Evolutionary conservation across 2,329 filamentous ascomycete species (phyloP).

Genomic region (Emericellopsis cladophorae): DNA sequence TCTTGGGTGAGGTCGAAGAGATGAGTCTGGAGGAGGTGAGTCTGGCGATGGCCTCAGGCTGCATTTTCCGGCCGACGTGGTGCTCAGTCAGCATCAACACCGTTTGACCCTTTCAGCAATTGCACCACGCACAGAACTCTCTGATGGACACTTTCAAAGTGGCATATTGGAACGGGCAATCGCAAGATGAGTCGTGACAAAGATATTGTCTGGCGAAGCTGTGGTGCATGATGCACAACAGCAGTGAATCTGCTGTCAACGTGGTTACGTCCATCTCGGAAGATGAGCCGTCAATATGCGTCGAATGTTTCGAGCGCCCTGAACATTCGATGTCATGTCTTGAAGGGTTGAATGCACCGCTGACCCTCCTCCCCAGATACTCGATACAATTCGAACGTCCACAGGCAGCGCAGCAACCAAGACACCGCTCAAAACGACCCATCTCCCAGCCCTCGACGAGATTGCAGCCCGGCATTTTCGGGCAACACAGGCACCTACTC

Average conservation of each 20-base stretch:
- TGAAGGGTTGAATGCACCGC: too few relatives aligned
- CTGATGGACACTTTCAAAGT: too few relatives aligned
- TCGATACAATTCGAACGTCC: constrained; percentile 5
- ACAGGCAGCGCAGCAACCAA: constrained; percentile 3
- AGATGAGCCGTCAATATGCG: too few relatives aligned
- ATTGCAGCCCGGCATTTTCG: constrained; percentile 33
- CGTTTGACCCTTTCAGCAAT: background rate
- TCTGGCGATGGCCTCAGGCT: constrained; percentile 7
- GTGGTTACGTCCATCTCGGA: too few relatives aligned
- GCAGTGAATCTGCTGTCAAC: too few relatives aligned
- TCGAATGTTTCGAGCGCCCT: too few relatives aligned
- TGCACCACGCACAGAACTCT: background rate
- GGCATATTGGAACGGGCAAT: too few relatives aligned
- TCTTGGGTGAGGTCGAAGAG: constrained; percentile 44
- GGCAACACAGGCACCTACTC: constrained; percentile 29
- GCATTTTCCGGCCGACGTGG: background rate
- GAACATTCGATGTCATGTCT: too few relatives aligned
- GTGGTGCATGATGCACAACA: too few relatives aligned
- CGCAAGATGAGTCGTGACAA: too few relatives aligned
- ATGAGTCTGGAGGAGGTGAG: constrained; percentile 47
- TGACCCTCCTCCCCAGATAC: constrained; percentile 6
- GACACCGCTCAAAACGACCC: constrained; percentile 15
- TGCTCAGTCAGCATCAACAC: background rate
- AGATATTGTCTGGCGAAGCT: too few relatives aligned
- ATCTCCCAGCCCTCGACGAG: constrained; percentile 31